Base-by-base conservation (phyloP, 768 basidiomycete genomes). In the Amanita rubescens region DNA sequence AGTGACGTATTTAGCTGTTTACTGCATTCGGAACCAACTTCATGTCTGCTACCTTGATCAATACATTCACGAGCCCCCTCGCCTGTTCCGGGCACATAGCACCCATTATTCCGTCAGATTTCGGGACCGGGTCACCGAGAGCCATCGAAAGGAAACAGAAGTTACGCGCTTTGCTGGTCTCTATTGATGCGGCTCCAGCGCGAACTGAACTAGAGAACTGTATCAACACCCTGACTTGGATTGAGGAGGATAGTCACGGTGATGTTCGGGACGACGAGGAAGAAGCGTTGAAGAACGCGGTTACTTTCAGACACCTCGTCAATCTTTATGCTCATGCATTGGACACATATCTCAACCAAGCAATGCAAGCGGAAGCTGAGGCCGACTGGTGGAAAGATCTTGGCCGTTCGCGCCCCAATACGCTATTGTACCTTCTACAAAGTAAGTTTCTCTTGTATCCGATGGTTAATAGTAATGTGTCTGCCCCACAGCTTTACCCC, bases 361-460 rank as follows among this genome's bases (percentile, higher is more conserved):
- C 93, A 1, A 72, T 79, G 8, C 66, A 81, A 32, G 80, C 84
- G 11, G 91, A 94, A 60, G 67, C 75, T 6, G 90, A 93, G 60
- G 81, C 88, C 17, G 80, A 87, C 42, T 96, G 88, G 87, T 97
- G 94, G 94, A 75, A 77, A 14, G 77, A 81, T 25, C 65, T 87
- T 38, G 83, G 85, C 57, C 75, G 80, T 30, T 90, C 87, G 3
- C 62, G 72, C 24, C 58, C 68, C 49, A 76, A 73, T 17, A 74
- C 85, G 9, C 75, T 76, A 3, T 69, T 78, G 62, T 92, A 87
- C 66, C 72, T 94, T 24, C 57, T 94, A 1, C 88, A 94, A 71
- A 89, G 91, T 94, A 62, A 60, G 84, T 72, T 38, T 39, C 19
- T 30, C 27, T 30, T 20, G 15, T 44, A 24, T 32, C 46, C 20